These are phyloP conservation scores for Sclerotiophoma versabilis DNA, from an alignment of 2,329 filamentous ascomycete species.

Conservation along the genomic window DNA sequence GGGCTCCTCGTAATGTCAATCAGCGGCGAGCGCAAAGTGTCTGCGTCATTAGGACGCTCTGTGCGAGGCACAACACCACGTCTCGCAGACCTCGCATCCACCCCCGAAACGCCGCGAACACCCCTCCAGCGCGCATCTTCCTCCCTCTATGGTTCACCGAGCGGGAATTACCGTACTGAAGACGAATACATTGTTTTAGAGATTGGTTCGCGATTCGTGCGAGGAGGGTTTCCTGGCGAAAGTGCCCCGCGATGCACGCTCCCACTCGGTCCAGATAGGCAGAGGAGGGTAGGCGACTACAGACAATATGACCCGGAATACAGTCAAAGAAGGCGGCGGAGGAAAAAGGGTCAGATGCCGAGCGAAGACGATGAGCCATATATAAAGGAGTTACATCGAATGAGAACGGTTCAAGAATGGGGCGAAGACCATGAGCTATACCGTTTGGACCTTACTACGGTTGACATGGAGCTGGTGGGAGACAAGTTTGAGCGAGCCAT, in stretches of 20 bases:
- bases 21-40: constrained; percentile 42
- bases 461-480: constrained; percentile 80
- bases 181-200: constrained; percentile 91
- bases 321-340: constrained; percentile 57
- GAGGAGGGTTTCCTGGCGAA: constrained; percentile 87
- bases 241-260: constrained; percentile 74
- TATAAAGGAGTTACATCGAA: no score
- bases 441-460: constrained; percentile 72
- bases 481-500: constrained; percentile 87
- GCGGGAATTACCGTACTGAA: constrained; percentile 62
- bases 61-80: constrained; percentile 43
- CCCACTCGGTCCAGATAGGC: constrained; percentile 76
- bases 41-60: constrained; percentile 38
- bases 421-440: constrained; percentile 76
- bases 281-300: constrained; percentile 82
- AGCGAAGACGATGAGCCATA: constrained; percentile 76
- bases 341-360: constrained; percentile 62
- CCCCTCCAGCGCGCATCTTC: constrained; percentile 66
- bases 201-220: constrained; percentile 78
- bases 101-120: constrained; percentile 46
- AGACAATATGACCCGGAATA: constrained; percentile 69
- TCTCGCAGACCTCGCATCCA: constrained; percentile 46
- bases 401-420: constrained; percentile 63
- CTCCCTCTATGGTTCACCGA: constrained; percentile 65
- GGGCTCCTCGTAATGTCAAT: constrained; percentile 22